Percentiles rank a stretch among this genome's conserved stretches.
These are phyloP conservation scores for Didymella glomerata DNA, from an alignment of 2,329 filamentous ascomycete genomes.

Conservation along the genomic window DNA sequence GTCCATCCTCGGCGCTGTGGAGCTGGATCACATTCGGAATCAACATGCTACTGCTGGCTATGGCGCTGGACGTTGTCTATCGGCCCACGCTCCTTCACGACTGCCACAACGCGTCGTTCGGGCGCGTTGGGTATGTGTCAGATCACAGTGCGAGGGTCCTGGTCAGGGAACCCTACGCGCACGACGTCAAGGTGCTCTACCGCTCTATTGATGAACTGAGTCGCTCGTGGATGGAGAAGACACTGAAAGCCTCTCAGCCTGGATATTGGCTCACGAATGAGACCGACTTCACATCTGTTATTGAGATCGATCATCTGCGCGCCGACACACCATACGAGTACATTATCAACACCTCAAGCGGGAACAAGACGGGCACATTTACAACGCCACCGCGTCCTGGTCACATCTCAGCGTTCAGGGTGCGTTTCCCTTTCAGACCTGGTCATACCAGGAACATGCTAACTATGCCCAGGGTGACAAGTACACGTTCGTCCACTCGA, in stretches of 20 bases:
- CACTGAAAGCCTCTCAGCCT: conserved; percentile 42
- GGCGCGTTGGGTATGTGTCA: conserved; percentile 86
- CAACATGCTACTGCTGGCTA: conserved; percentile 73
- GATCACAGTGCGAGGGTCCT: conserved; percentile 80
- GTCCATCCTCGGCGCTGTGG: conserved; percentile 70
- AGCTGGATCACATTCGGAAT: conserved; percentile 74
- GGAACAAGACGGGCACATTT: conserved; percentile 86
- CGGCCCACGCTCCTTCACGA: conserved; percentile 75
- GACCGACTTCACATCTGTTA: conserved; percentile 81
- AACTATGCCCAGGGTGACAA: conserved; percentile 61
- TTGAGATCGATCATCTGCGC: conserved; percentile 72
- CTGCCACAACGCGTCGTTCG: conserved; percentile 80
- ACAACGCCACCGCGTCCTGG: conserved; percentile 77
- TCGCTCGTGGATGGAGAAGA: conserved; percentile 46
- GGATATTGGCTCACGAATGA: conserved; percentile 68
- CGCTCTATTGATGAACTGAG: conserved; percentile 39
- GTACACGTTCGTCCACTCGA: conserved; percentile 91
- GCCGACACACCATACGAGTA: conserved; percentile 83
- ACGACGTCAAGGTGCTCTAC: conserved; percentile 64
- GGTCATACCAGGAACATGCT: neutral
- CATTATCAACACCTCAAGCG: conserved; percentile 70
- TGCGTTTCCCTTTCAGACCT: neutral
- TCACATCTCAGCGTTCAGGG: conserved; percentile 61
- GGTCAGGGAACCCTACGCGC: conserved; percentile 80
- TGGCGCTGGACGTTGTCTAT: conserved; percentile 81